Conservation (phyloP, 2,329 filamentous ascomycete species). For the Geoglossum cookeanum region DNA sequence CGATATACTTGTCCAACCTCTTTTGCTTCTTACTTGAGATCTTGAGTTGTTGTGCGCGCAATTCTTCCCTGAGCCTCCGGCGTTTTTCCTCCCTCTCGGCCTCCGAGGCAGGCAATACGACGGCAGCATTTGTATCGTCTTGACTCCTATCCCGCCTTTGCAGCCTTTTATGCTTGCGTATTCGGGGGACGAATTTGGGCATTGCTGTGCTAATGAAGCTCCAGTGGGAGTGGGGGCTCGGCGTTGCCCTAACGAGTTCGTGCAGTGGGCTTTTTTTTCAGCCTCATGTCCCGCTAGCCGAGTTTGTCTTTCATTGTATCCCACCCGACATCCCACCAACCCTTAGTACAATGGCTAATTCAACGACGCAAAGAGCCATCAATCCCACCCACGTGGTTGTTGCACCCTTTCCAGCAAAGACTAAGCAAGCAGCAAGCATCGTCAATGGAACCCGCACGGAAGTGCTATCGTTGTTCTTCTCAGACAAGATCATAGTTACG, state of each 20-base stretch:
- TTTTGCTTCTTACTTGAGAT: slow-evolving; percentile 47
- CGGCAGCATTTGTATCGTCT: slow-evolving; percentile 31
- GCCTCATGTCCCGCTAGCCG: neutral
- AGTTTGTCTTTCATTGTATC: neutral
- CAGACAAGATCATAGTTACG: slow-evolving; percentile 81
- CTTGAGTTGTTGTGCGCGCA: slow-evolving; percentile 33
- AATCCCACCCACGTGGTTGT: neutral
- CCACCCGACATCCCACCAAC: neutral
- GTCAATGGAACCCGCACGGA: slow-evolving; percentile 55
- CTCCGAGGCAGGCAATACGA: slow-evolving; percentile 28
- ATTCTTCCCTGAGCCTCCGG: slow-evolving; percentile 31
- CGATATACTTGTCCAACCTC: slow-evolving; percentile 48
- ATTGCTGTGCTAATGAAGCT: slow-evolving; percentile 16
- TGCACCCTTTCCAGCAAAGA: slow-evolving; percentile 48
- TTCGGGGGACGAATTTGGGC: slow-evolving; percentile 40
- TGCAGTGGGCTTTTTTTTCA: neutral
- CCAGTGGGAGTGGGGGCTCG: neutral
- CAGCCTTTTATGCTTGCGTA: slow-evolving; percentile 48
- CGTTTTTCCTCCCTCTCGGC: slow-evolving; percentile 34
- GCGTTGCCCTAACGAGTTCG: neutral
- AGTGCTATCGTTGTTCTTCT: slow-evolving; percentile 53
- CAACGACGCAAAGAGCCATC: neutral
- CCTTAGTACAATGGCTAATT: neutral
- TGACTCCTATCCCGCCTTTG: slow-evolving; percentile 27
- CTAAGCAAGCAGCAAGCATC: slow-evolving; percentile 36